Base-by-base conservation (phyloP, 2,329 filamentous ascomycete species). In the Hypoxylon sp. region DNA sequence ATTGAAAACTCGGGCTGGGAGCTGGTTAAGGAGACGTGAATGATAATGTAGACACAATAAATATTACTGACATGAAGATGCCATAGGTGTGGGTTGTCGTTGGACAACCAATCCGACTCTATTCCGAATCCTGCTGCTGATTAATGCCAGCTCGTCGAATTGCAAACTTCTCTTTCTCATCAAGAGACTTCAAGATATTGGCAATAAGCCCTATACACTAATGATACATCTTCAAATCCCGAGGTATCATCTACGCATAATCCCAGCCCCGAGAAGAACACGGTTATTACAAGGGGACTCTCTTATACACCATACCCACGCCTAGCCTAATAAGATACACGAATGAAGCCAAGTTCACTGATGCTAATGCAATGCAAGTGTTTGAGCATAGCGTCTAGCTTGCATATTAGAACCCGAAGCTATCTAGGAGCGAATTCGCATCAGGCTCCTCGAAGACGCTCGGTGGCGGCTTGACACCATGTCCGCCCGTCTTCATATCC, bases 381-480 rank as follows among this genome's bases (percentile, higher is more conserved):
- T 17, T 39, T 19, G 24, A 27, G 35, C 48, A 39, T 7, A 17
- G 19, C 13, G 32, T 39, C 55, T 17, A 48, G 39, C 15, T 29
- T 32, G 19, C 39, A 11, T 50, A 24, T 15, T 7, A 13, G 21
- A 98, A 96, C 1, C 95, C 95, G 86, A 98, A 98, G 78, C 88
- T 94, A 83, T 98, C 95, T 74, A 98, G 84, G 76, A 99, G 81
- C 65, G 93, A 95, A 78, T 89, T 93, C 29, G 92, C 87, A 81
- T 97, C 94, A n/a, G 96, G 96, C 80, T 99, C 96, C 74, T 97
- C 87, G 78, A 98, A 98, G 69, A 91, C 89, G 19, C 91, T 93
- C 1, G 93, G 89, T 15, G 90, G 86, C 13, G 87, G 85, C 74
- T 91, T 75, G 11, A 70, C 80, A 77, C 73, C 79, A 73, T 80